Evolutionary conservation across 75 land plant species (phyloP), one percentile per base, ranked within the genome.

Genomic region (Larix kaempferi): DNA sequence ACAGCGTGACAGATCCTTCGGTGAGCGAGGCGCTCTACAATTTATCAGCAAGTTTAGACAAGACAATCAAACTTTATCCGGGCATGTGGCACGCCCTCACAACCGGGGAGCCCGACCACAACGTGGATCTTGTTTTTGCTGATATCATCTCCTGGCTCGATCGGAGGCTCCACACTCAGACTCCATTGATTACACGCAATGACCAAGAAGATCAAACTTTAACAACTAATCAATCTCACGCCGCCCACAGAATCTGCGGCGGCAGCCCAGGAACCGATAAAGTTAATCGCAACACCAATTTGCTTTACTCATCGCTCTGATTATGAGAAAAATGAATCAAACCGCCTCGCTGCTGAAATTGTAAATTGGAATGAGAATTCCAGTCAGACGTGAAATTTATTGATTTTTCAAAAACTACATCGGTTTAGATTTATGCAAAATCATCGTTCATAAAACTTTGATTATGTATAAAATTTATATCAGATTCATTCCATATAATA

Each of bases 51-150:
- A 91, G 90, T 75, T 26, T 6, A 25, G 95, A 93, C 87, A 91
- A 93, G 88, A 86, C 91, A 26, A 80, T 89, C 21, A 89, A 89
- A 76, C 58, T 84, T 17, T 91, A 91, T 76, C 84, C 90, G 3
- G 94, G 88, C 35, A 89, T 91, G 93, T 91, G 93, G 95, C 94
- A 93, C 57, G 94, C 76, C 22, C 80, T 93, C 19, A 93, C 94
- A n/a, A 59, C 84, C 11, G 94, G 94, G 3, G 95, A 93, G 56
- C 91, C 94, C 1, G 94, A 93, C 27, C 78, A 89, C 14, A 91
- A 89, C 82, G 60, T 93, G 0, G 88, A 91, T 62, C 54, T 76
- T 0, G 93, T 93, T 4, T 93, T 93, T 76, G 27, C 75, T 12
- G 95, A 93, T 81, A 89, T 93, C 74, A 58, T 87, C 35, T 61